A percentile compares a stretch with the other conserved stretches of the same genome.
phyloP scores from a whole-genome alignment of 2,329 filamentous ascomycete genomes.

The Pseudopithomyces maydicus region DNA sequence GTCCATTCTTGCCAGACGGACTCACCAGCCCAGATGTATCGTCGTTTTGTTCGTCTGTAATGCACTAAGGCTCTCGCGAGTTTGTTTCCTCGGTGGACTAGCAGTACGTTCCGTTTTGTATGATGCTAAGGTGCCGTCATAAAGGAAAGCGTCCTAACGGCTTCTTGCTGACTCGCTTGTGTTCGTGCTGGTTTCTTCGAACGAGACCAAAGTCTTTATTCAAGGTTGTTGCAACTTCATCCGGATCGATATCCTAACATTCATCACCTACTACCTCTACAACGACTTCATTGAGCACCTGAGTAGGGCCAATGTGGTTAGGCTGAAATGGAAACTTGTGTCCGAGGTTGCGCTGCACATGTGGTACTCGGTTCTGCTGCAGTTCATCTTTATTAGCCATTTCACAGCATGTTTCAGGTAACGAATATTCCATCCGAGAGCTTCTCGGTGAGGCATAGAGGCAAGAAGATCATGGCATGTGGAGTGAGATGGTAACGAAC shows the following conservation, averaged over 20 bases:
- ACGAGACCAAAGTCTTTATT: conserved; percentile 44
- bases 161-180: conserved; percentile 44
- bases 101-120: conserved; percentile 55
- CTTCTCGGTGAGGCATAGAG: background rate
- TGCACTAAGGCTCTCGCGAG: conserved; percentile 87
- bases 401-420: conserved; percentile 3
- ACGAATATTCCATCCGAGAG: background rate
- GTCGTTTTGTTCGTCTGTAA: too few species aligned
- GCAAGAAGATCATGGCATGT: conserved; percentile 5
- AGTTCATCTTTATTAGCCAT: conserved; percentile 32
- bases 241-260: conserved; percentile 55
- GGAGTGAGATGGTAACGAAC: conserved; percentile 7
- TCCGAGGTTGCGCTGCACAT: conserved; percentile 17
- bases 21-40: conserved; percentile 68
- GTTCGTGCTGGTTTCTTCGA: conserved; percentile 42
- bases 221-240: conserved; percentile 35
- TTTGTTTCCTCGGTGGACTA: conserved; percentile 77
- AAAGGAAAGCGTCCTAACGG: conserved; percentile 54
- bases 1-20: too few species aligned
- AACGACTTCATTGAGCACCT: conserved; percentile 43
- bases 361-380: conserved; percentile 27
- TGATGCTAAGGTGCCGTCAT: conserved; percentile 50
- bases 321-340: conserved; percentile 43
- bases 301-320: conserved; percentile 40
- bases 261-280: conserved; percentile 55